phyloP scores from a whole-genome alignment of 2,329 filamentous ascomycete species.

The Aspergillus uvarum region DNA sequence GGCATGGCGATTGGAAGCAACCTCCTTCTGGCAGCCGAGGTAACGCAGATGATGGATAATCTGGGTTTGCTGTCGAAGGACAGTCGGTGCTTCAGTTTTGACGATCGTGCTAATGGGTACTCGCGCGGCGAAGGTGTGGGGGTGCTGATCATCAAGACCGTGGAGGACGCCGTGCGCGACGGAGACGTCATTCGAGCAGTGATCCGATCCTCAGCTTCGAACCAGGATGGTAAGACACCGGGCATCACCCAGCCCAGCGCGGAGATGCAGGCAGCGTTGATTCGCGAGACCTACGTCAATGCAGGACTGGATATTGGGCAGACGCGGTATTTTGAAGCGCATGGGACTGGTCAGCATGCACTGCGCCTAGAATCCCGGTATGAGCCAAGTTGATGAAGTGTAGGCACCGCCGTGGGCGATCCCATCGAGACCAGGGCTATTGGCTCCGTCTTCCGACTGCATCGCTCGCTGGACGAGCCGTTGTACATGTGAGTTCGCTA shows the following conservation, averaged over 20 bases:
- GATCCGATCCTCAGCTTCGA: conserved; percentile 37
- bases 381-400: no score
- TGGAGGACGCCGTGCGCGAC: conserved; percentile 56
- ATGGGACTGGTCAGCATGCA: conserved; percentile 20
- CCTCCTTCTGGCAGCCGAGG: conserved; percentile 35
- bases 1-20: neutral
- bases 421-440: no score
- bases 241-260: conserved; percentile 20
- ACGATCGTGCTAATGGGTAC: conserved; percentile 61
- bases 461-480: no score
- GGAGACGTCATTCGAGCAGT: conserved; percentile 50
- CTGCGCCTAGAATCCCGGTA: no score
- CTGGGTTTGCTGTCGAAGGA: conserved; percentile 45
- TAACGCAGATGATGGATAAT: conserved; percentile 24
- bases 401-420: no score
- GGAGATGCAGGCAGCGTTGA: conserved; percentile 35
- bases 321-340: conserved; percentile 23
- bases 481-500: no score
- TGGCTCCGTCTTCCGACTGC: no score
- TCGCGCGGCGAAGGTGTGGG: conserved; percentile 64
- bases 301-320: conserved; percentile 37
- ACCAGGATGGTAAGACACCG: conserved; percentile 27
- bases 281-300: conserved; percentile 46
- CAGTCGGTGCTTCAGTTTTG: conserved; percentile 53
- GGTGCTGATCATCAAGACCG: conserved; percentile 57